Evolutionary conservation across 192 early-diverging fungal genomes (phyloP).

Genomic region (Gigaspora rosea): DNA sequence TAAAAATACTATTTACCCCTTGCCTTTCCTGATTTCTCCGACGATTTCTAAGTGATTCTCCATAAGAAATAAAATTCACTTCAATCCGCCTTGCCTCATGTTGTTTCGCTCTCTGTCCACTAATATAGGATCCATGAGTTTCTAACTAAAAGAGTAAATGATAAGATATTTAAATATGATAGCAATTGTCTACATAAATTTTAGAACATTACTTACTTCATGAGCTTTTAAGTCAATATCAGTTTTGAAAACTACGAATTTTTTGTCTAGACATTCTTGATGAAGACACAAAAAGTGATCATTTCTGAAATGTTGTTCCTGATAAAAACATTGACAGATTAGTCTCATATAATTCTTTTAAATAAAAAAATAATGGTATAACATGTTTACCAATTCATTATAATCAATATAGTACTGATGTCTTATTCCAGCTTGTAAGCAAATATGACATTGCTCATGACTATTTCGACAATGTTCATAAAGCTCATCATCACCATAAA

Average conservation of each 20-base stretch:
- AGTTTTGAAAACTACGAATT: constrained; percentile 94
- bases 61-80: constrained; percentile 33
- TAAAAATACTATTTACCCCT: background rate
- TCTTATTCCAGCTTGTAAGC: constrained; percentile 68
- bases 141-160: constrained; percentile 36
- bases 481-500: constrained; percentile 93
- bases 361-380: constrained; percentile 5
- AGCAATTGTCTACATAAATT: constrained; percentile 32
- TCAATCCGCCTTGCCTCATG: constrained; percentile 45
- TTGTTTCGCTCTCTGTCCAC: constrained; percentile 39
- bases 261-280: constrained; percentile 83
- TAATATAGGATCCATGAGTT: constrained; percentile 39
- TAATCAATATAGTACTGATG: constrained; percentile 92
- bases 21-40: constrained; percentile 21
- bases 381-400: constrained; percentile 62
- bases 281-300: constrained; percentile 85
- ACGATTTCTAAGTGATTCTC: constrained; percentile 23
- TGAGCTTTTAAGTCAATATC: constrained; percentile 92
- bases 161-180: constrained; percentile 34
- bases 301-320: constrained; percentile 74
- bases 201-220: constrained; percentile 56
- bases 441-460: constrained; percentile 95
- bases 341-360: background rate
- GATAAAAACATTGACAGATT: background rate
- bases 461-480: constrained; percentile 90